These are phyloP conservation scores for Elymus sibiricus DNA, from an alignment of 176 grass and related monocot species.

Conservation along the genomic window DNA sequence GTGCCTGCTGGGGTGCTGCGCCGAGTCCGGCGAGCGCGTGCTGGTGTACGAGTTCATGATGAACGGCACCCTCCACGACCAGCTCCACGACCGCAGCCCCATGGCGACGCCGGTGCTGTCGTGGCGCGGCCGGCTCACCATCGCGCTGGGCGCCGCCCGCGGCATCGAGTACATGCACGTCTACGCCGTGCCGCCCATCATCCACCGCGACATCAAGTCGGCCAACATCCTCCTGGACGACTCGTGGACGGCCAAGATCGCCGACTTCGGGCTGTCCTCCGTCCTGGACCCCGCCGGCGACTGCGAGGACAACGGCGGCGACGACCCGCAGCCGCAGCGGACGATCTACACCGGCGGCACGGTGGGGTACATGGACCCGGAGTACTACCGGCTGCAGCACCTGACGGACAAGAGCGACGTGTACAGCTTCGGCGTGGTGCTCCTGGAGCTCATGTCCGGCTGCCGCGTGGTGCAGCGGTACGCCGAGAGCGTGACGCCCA, in stretches of 20 bases:
- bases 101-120: slow-evolving; percentile 33
- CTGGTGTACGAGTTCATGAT: slow-evolving; percentile 91
- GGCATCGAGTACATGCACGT: slow-evolving; percentile 96
- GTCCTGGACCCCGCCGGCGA: slow-evolving; percentile 24
- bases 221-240: slow-evolving; percentile 91
- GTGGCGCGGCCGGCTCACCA: slow-evolving; percentile 52
- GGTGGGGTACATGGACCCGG: slow-evolving; percentile 96
- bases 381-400: slow-evolving; percentile 88
- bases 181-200: slow-evolving; percentile 92
- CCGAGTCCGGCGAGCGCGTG: slow-evolving; percentile 54
- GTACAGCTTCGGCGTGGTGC: slow-evolving; percentile 77
- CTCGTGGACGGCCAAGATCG: slow-evolving; percentile 73
- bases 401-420: slow-evolving; percentile 87
- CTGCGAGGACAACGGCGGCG: neutral
- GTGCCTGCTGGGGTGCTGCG: slow-evolving; percentile 79
- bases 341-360: slow-evolving; percentile 64
- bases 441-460: slow-evolving; percentile 71
- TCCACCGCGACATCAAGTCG: slow-evolving; percentile 96
- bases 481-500: slow-evolving; percentile 80
- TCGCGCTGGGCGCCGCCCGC: slow-evolving; percentile 78
- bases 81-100: slow-evolving; percentile 58
- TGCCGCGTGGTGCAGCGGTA: slow-evolving; percentile 75
- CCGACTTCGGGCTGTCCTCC: slow-evolving; percentile 85
- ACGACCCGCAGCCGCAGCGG: neutral
- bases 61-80: slow-evolving; percentile 82